Conservation (phyloP, 441 rosid genomes). For the Hura crepitans region DNA sequence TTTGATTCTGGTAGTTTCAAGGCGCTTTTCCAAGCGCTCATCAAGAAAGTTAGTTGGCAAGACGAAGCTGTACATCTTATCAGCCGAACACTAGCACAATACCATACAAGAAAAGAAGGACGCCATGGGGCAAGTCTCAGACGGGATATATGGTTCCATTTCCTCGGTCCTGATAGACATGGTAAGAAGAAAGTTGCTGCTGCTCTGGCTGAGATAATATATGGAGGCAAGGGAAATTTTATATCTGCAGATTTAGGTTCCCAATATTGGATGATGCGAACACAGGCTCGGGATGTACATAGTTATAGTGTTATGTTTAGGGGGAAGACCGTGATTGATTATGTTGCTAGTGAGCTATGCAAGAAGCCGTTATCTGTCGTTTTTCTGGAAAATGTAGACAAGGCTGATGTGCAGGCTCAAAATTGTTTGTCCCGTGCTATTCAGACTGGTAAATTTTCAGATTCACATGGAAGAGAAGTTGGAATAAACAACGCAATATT, state of each 20-base stretch:
- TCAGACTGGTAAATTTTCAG: conserved; percentile 54
- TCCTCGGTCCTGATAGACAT: conserved; percentile 55
- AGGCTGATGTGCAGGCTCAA: conserved; percentile 56
- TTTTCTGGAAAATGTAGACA: conserved; percentile 71
- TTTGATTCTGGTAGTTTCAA: conserved; percentile 43
- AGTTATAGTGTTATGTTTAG: conserved; percentile 37
- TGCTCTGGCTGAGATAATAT: conserved; percentile 58
- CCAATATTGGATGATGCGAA: conserved; percentile 25
- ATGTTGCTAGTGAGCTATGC: conserved; percentile 55
- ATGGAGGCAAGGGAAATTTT: conserved; percentile 52
- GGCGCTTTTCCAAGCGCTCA: conserved; percentile 44
- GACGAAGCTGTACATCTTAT: conserved; percentile 45
- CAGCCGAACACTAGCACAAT: conserved; percentile 33
- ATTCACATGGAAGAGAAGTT: conserved; percentile 69
- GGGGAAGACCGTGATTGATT: conserved; percentile 70
- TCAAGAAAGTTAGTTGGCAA: conserved; percentile 56
- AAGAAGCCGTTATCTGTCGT: conserved; percentile 66
- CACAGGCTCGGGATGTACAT: background rate
- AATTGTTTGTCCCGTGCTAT: conserved; percentile 51
- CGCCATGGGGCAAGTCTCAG: conserved; percentile 28
- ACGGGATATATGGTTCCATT: conserved; percentile 69
- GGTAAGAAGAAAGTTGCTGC: conserved; percentile 57
- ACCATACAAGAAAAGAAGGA: conserved; percentile 28
- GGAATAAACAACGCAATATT: conserved; percentile 57
- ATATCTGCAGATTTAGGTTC: conserved; percentile 54